These are phyloP conservation scores for Amaranthus cruentus DNA, from an alignment of 148 eudicot genomes.

Conservation along the genomic window DNA sequence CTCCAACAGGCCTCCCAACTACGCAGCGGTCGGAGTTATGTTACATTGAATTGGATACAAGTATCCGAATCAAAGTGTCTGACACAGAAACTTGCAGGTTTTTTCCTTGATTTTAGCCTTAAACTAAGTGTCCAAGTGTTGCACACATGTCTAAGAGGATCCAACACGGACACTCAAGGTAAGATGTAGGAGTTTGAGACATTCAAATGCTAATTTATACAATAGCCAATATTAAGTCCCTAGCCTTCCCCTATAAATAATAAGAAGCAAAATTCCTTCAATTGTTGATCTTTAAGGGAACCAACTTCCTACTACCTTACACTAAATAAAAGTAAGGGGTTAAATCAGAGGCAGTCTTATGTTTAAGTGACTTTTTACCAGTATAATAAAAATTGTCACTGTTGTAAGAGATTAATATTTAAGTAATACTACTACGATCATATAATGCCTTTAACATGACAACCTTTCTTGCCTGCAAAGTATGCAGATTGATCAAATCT, in stretches of 20 bases:
- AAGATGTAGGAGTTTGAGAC: too few species aligned
- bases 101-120: too few species aligned
- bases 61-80: too few species aligned
- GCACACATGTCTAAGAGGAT: too few species aligned
- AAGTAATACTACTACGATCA: too few species aligned
- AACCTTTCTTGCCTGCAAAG: background rate
- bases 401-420: background rate
- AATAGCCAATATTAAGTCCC: too few species aligned
- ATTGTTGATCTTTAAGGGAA: background rate
- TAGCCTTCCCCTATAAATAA: background rate
- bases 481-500: background rate
- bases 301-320: background rate
- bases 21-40: background rate
- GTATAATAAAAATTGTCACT: background rate
- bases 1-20: background rate
- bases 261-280: background rate
- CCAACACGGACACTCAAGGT: too few species aligned
- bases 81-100: too few species aligned
- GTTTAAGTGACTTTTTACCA: too few species aligned
- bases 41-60: too few species aligned
- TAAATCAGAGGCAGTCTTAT: background rate
- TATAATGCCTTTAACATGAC: background rate
- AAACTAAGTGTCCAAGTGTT: too few species aligned
- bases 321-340: background rate
- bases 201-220: too few species aligned